Evolutionary conservation across 1,284 basidiomycete genomes (phyloP).

Genomic region (Ceratobasidium sp.): DNA sequence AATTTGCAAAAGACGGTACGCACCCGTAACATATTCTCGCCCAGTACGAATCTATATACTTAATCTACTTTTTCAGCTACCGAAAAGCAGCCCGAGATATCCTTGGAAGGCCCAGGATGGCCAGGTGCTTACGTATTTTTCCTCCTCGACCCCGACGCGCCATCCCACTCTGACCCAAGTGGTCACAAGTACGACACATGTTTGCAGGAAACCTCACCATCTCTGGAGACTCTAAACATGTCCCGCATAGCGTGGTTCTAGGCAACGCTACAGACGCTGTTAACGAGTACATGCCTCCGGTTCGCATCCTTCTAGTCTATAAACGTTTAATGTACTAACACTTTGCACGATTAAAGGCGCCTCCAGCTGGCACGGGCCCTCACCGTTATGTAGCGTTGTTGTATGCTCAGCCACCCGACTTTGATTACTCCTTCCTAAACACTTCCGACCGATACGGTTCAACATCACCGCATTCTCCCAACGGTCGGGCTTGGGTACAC

Average conservation of each 20-base stretch:
- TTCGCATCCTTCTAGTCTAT: not conserved
- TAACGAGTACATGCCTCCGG: conserved; percentile 25
- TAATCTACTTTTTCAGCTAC: conserved; percentile 11
- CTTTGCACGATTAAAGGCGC: not conserved
- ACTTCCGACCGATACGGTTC: conserved; percentile 4
- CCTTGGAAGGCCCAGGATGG: conserved; percentile 29
- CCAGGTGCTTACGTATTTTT: conserved; percentile 31
- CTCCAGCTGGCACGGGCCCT: conserved; percentile 15
- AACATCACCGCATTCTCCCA: conserved; percentile 24
- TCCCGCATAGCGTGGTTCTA: conserved; percentile 10
- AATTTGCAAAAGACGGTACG: conserved; percentile 25
- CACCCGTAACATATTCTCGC: not conserved
- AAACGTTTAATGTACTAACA: not conserved
- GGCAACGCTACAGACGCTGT: conserved; percentile 10
- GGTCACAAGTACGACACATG: conserved; percentile 30
- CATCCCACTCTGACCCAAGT: conserved; percentile 17
- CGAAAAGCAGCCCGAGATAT: conserved; percentile 12
- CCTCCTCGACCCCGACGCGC: conserved; percentile 35
- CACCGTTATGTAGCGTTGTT: conserved; percentile 29
- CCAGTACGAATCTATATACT: not conserved
- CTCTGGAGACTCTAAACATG: not conserved
- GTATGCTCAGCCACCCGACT: conserved; percentile 26
- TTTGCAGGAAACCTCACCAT: conserved; percentile 26
- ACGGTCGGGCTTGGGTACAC: conserved; percentile 27
- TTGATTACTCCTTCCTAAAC: conserved; percentile 27